These are phyloP conservation scores for Starmerella powellii DNA, from an alignment of 805 yeast species.

Conservation along the genomic window DNA sequence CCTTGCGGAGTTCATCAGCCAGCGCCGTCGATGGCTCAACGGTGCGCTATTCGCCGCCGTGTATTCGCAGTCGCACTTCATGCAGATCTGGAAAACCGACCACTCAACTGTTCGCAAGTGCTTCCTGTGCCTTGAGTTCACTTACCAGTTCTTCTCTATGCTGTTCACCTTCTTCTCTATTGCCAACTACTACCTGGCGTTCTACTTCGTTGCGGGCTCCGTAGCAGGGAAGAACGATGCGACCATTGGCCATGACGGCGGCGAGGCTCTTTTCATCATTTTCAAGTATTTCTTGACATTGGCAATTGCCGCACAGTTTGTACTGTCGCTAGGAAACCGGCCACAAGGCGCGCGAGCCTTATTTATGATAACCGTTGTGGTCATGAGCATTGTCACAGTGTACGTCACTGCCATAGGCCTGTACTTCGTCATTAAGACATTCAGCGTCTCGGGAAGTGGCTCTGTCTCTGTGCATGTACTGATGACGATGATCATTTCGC, in stretches of 20 bases:
- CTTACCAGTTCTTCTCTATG: conserved; percentile 71
- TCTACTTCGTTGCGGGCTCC: conserved; percentile 85
- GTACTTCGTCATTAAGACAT: conserved; percentile 54
- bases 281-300: conserved; percentile 78
- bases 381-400: conserved; percentile 65
- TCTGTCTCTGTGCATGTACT: conserved; percentile 35
- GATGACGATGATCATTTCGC: conserved; percentile 63
- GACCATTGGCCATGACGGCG: conserved; percentile 45
- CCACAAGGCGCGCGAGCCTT: conserved; percentile 89
- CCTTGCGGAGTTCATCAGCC: conserved; percentile 89
- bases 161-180: conserved; percentile 85
- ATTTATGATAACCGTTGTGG: conserved; percentile 58
- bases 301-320: conserved; percentile 73
- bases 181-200: conserved; percentile 83
- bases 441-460: conserved; percentile 28
- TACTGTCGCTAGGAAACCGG: conserved; percentile 90
- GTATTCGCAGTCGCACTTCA: conserved; percentile 74
- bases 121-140: conserved; percentile 73
- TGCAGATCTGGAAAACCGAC: conserved; percentile 76
- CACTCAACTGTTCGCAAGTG: conserved; percentile 73
- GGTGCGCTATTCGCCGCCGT: conserved; percentile 97
- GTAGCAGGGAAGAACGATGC: conserved; percentile 39
- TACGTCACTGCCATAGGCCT: conserved; percentile 77
- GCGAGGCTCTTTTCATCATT: conserved; percentile 69
- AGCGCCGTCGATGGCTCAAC: conserved; percentile 95